Evolutionary conservation across 768 basidiomycete genomes (phyloP), one percentile per base, ranked within the genome.

Genomic region (Termitomyces sp.): DNA sequence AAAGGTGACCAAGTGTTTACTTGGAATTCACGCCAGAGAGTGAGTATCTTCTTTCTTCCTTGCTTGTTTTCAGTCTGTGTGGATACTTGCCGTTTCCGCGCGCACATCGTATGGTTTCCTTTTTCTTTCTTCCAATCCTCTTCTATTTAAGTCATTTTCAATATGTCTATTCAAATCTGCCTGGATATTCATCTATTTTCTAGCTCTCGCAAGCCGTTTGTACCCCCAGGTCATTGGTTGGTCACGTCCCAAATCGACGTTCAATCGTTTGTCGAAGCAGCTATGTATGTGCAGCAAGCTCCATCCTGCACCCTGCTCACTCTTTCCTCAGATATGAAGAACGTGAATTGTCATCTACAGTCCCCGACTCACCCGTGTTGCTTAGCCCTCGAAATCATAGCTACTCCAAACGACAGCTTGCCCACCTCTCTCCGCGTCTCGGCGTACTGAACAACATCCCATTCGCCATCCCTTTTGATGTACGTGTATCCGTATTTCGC

Each of bases 381-480:
- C 60, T 55, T 42, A n/a, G 12, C 2, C 40, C 29, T 10, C 38
- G 54, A n/a, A 55, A 42, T n/a, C 29, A 55, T n/a, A 31, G 56
- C 3, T 59, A 61, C 53, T 81, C 85, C 14, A 89, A 88, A 66
- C 88, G 92, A 5, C 87, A 91, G 65, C 73, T 90, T 47, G 85
- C 89, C 0, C 80, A 85, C 60, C 76, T 98, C 56, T 89, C 90
- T 3, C 96, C 96, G 0, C 86, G 94, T 7, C 81, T 98, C 3
- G 93, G 92, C 2, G 82, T 98, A 32, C 83, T 98, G 57, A 92
- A 98, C 77, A 96, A 98, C 73, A 91, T 98, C 60, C 96, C 96
- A 0, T 97, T 97, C 75, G 86, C 94, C 5, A 90, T 98, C 59
- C 96, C 96, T 0, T 98, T 98, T 75, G 87, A 90, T 56, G 84